Base-by-base conservation (phyloP, 2,329 filamentous ascomycete genomes). In the Periglandula ipomoeae region DNA sequence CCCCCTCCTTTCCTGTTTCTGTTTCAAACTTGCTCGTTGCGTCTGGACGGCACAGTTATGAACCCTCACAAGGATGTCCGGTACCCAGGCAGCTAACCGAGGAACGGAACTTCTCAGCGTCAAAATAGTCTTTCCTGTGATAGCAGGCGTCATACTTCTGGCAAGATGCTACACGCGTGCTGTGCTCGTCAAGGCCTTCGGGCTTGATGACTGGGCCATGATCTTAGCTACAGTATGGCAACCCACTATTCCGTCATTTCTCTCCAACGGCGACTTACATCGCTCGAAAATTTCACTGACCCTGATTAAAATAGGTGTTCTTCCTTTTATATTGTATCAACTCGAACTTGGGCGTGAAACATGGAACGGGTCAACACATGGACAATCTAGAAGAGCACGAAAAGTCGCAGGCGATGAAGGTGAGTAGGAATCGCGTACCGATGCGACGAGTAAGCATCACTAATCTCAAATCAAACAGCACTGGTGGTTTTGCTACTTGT, bases 301-400 rank as follows among this genome's bases (percentile, higher is more conserved):
- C n/a, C n/a, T n/a, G n/a, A n/a, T n/a, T n/a, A n/a, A n/a, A 53
- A 55, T 46, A 69, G 65, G 51, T 54, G 7, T 62, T 58, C n/a
- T 72, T 70, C 50, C 49, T 61, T n/a, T 50, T 63, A 5, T 72
- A n/a, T 64, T 56, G 37, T 61, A 66, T 1, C 58, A 67, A 3
- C 34, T 59, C 50, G 2, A 52, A 47, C 20, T 17, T 10, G 0
- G 69, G 70, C 19, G 57, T 72, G 22, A 50, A 61, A 10, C 61
- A 69, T 52, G 70, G 70, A 17, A 73, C 70, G 0, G 70, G 70
- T 3, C 60, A 64, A 3, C 67, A 70, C 52, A 57, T 56, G 20
- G 34, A 17, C 2, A 64, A 70, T 22, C 56, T 72, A 6, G 43
- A 51, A 2, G 8, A 45, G 0, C 47, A 54, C 1, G 50, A 66